These are phyloP conservation scores for Hygrocybe punicea DNA, from an alignment of 768 basidiomycete species.

Conservation along the genomic window DNA sequence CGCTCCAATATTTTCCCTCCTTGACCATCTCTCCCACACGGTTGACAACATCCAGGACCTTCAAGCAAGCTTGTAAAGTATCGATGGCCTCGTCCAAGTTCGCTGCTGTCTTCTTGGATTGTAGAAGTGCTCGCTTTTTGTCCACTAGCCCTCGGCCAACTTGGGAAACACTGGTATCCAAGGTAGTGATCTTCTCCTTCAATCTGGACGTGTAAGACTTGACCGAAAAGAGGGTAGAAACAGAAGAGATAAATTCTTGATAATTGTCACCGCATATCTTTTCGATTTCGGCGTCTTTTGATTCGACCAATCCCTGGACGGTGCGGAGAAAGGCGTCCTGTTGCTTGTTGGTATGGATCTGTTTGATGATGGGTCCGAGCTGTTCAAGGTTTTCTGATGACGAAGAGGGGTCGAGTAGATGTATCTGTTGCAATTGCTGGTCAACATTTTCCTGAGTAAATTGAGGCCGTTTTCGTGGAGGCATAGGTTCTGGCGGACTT, in stretches of 20 bases:
- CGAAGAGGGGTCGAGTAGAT: slow-evolving; percentile 81
- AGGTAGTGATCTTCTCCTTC: slow-evolving; percentile 82
- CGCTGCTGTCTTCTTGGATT: slow-evolving; percentile 87
- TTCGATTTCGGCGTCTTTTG: slow-evolving; percentile 96
- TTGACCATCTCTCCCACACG: slow-evolving; percentile 91
- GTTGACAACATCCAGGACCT: slow-evolving; percentile 88
- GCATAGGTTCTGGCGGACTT: slow-evolving; percentile 49
- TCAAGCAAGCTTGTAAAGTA: slow-evolving; percentile 86
- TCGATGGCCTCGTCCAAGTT: slow-evolving; percentile 98
- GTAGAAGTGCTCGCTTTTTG: slow-evolving; percentile 87
- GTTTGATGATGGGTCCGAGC: slow-evolving; percentile 91
- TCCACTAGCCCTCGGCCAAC: slow-evolving; percentile 85
- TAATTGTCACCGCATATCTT: slow-evolving; percentile 95
- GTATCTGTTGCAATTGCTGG: slow-evolving; percentile 88
- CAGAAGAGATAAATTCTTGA: slow-evolving; percentile 95
- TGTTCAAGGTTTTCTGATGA: slow-evolving; percentile 94
- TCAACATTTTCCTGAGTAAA: slow-evolving; percentile 84
- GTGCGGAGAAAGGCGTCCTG: slow-evolving; percentile 88
- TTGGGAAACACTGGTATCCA: slow-evolving; percentile 85
- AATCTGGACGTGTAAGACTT: slow-evolving; percentile 95
- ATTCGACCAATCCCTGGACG: slow-evolving; percentile 81
- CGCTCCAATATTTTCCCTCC: slow-evolving; percentile 95
- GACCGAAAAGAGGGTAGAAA: slow-evolving; percentile 93
- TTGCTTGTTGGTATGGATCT: slow-evolving; percentile 81
- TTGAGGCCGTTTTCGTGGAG: slow-evolving; percentile 68